Percentiles rank a stretch among this genome's conserved stretches.
Evolutionary conservation across 2,329 filamentous ascomycete species (phyloP).

Genomic region (Pseudopyricularia javanii): DNA sequence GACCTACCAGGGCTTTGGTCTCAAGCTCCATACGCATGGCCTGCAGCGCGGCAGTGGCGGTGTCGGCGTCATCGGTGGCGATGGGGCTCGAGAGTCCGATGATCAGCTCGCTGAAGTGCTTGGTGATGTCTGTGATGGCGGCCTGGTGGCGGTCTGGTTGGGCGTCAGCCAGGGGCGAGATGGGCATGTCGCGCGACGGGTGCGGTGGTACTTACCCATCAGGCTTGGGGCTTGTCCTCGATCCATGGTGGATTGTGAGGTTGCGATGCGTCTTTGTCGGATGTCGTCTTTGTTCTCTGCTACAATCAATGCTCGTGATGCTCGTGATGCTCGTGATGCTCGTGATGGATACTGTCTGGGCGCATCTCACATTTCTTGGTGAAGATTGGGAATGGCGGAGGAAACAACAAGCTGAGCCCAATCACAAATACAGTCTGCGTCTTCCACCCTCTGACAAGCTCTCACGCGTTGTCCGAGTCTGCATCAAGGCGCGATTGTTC

Average conservation of each 20-base stretch:
- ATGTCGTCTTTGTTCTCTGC: neutral
- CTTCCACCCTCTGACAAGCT: neutral
- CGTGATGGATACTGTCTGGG: too few species aligned
- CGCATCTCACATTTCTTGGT: neutral
- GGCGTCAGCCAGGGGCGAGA: neutral
- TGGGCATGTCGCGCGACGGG: neutral
- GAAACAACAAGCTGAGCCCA: too few species aligned
- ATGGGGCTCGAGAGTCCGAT: slow-evolving; percentile 21
- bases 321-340: neutral
- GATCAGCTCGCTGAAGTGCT: slow-evolving; percentile 30
- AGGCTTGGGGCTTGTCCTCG: slow-evolving; percentile 9
- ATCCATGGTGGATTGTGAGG: slow-evolving; percentile 6
- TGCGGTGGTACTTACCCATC: slow-evolving; percentile 6
- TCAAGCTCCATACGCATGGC: slow-evolving; percentile 26
- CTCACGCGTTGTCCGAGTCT: neutral
- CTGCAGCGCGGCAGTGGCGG: slow-evolving; percentile 25
- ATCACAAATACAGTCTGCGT: too few species aligned
- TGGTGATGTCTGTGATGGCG: slow-evolving; percentile 30
- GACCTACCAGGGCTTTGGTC: slow-evolving; percentile 21
- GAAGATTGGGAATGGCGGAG: too few species aligned
- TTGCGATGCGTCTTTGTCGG: neutral
- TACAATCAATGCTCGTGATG: too few species aligned
- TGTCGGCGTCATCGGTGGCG: slow-evolving; percentile 16
- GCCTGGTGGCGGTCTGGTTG: slow-evolving; percentile 30
- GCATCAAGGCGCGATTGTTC: neutral